These are phyloP conservation scores for Suillus placidus DNA, from an alignment of 768 basidiomycete genomes.

Conservation along the genomic window DNA sequence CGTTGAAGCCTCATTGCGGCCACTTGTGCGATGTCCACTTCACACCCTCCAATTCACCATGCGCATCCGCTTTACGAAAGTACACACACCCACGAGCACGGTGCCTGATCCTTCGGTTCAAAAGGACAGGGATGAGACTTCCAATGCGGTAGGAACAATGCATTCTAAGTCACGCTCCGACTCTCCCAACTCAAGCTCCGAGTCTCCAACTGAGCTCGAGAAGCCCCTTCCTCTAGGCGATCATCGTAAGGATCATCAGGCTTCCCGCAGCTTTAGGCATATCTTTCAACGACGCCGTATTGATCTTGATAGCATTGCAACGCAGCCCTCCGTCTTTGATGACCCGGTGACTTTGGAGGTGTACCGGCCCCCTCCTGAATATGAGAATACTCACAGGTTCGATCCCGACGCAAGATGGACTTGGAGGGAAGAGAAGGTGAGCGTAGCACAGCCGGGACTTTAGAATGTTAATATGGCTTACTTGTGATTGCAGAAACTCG, in stretches of 20 bases:
- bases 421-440: conserved; percentile 60
- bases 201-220: too few relatives aligned
- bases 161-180: background rate
- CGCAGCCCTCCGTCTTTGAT: conserved; percentile 55
- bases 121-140: background rate
- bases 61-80: background rate
- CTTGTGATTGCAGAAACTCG: conserved; percentile 39
- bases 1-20: background rate
- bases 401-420: conserved; percentile 71
- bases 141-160: background rate
- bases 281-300: conserved; percentile 24
- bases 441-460: conserved; percentile 13
- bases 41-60: conserved; percentile 8
- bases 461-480: background rate
- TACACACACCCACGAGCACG: background rate
- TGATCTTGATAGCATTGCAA: conserved; percentile 56
- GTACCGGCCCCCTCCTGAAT: too few relatives aligned
- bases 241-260: conserved; percentile 28
- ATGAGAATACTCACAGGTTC: conserved; percentile 19
- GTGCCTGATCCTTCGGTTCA: background rate
- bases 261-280: too few relatives aligned
- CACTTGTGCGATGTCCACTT: conserved; percentile 8
- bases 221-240: conserved; percentile 29
- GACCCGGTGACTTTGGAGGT: too few relatives aligned
- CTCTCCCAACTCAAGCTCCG: background rate